Base-by-base conservation (phyloP, 805 yeast species). In the Saturnispora halmiae region DNA sequence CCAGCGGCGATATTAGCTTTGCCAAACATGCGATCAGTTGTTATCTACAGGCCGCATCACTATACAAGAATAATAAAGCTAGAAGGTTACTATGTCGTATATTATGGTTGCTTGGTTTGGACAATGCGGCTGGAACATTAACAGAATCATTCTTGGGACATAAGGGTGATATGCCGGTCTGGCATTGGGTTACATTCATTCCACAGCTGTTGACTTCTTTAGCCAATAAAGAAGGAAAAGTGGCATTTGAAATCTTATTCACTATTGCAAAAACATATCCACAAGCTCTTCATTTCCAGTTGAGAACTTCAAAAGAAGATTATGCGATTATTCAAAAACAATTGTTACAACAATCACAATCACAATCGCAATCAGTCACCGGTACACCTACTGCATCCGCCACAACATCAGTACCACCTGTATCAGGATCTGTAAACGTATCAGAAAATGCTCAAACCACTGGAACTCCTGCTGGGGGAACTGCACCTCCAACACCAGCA, bases 111-210 rank as follows among this genome's bases (percentile, higher is more conserved):
- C 79, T 92, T 41, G 80, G 95, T 46, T 67, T 90, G 61, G 97
- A 92, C 60, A 96, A 92, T 58, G 67, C 81, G 1, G 67, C 76
- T 4, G 94, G 94, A 1, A 73, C 87, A 0, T 67, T 92, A 35
- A 76, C 94, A 0, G 78, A 78, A 46, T 95, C 96, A 0, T 90
- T 90, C 60, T 95, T 87, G 42, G 78, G 82, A 37, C 92, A 85
- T 59, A 75, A 88, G 47, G 96, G 97, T 16, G 99, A 94, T 48
- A 86, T 86, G 31, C 98, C 99, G 4, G 95, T 90, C 2, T 92
- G 99, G 99, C 90, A 90, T 60, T 92, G 97, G 97, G 86, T 92
- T 34, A 86, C 97, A 0, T 92, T 82, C 54, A 87, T 92, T 50
- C 98, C 98, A 2, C 98, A 94, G 61, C 67, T 92, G 45, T 67